Base-by-base conservation (phyloP, 345 rosid species). In the Moricandia arvensis region DNA sequence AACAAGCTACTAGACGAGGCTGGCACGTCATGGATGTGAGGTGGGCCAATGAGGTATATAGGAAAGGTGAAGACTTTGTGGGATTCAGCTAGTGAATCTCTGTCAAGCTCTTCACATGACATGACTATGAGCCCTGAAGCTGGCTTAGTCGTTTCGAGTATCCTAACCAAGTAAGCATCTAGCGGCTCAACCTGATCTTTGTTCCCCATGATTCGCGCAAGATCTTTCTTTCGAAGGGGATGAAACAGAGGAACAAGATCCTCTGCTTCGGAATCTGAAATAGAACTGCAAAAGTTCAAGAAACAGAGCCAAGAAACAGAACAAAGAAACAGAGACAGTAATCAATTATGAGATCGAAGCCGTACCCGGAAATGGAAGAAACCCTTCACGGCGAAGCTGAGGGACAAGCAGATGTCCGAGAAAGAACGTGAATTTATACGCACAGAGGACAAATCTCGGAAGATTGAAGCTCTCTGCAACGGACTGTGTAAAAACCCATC, bases 31-130 rank as follows among this genome's bases (percentile, higher is more conserved):
- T 75, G 35, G 17, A 59, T 34, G 15, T 74, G 75, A 60, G 33
- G 16, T 2, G 98, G 94, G 17, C 91, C 93, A 4, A 93, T 75
- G 31, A 87, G 68, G 73, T 81, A 89, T 53, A 75, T n/a, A 0
- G 77, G 74, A 29, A 79, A 80, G 3, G 78, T 81, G 69, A 81
- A 83, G 18, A 75, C 67, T 31, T 75, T 73, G 18, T 84, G 78
- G 2, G 88, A 87, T 2, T 57, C 81, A 7, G 87, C 38, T 21
- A 93, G 41, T 34, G 86, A 84, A 4, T 85, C 82, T 18, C 43
- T 78, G 53, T 90, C 96, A 0, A 90, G 85, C 63, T 87, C 90
- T 65, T 87, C 87, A 15, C 88, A 81, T 0, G 90, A 87, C 89
- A 90, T 86, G 55, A 93, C 78, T 41, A 93, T 86, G 4, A 93